These are phyloP conservation scores for Pythium aristosporum DNA, from an alignment of 352 stramenopile genomes.

Conservation along the genomic window DNA sequence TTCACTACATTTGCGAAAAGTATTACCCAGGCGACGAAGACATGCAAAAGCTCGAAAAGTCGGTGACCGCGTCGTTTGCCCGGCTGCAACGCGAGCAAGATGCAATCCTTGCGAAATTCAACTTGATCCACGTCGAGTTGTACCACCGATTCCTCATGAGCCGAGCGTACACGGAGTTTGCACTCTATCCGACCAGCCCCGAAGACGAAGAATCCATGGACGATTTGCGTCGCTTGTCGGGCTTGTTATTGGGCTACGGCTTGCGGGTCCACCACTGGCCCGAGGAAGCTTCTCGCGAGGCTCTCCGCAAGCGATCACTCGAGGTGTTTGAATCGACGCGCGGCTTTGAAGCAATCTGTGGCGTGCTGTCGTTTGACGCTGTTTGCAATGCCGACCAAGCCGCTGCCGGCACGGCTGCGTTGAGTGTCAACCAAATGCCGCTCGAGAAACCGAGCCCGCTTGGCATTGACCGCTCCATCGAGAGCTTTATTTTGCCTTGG, in stretches of 20 bases:
- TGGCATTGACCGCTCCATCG: conserved; percentile 30
- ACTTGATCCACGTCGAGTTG: conserved; percentile 80
- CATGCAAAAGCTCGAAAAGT: conserved; percentile 69
- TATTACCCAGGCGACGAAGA: conserved; percentile 79
- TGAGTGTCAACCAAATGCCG: conserved; percentile 26
- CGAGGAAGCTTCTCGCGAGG: conserved; percentile 46
- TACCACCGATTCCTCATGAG: conserved; percentile 87
- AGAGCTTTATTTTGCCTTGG: conserved; percentile 41
- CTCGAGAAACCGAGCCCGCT: conserved; percentile 26
- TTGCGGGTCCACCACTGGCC: conserved; percentile 82
- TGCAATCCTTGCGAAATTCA: conserved; percentile 81
- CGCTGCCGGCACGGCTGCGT: conserved; percentile 19
- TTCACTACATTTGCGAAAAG: conserved; percentile 85
- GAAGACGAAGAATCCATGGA: conserved; percentile 67
- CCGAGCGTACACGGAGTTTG: conserved; percentile 81
- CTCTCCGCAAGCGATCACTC: conserved; percentile 54
- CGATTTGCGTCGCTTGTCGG: conserved; percentile 66
- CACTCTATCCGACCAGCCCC: conserved; percentile 64
- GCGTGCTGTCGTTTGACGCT: conserved; percentile 72
- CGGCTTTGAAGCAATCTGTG: conserved; percentile 74
- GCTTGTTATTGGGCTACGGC: conserved; percentile 74
- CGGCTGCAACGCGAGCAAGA: conserved; percentile 80
- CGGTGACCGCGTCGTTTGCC: conserved; percentile 61
- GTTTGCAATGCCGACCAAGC: conserved; percentile 22
- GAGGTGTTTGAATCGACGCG: conserved; percentile 61